Percentiles rank a stretch among this genome's conserved stretches.
These are phyloP conservation scores for Canariomyces notabilis DNA, from an alignment of 2,329 filamentous ascomycete species.

Conservation along the genomic window DNA sequence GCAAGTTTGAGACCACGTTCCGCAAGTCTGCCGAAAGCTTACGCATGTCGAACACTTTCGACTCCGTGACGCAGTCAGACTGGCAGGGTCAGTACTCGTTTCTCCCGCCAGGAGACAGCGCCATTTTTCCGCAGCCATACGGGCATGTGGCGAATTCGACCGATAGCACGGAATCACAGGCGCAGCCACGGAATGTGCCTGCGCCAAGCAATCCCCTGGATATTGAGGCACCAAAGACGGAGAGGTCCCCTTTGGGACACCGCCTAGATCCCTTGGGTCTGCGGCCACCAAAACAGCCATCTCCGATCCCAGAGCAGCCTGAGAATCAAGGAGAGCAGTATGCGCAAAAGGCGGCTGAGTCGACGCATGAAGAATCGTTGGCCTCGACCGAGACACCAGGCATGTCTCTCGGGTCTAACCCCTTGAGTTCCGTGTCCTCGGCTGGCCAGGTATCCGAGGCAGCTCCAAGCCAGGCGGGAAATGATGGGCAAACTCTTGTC, in stretches of 20 bases:
- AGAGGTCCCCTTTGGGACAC: slow-evolving; percentile 33
- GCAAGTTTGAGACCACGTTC: slow-evolving; percentile 46
- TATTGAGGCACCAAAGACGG: slow-evolving; percentile 59
- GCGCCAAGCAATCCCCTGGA: slow-evolving; percentile 46
- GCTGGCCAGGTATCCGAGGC: slow-evolving; percentile 32
- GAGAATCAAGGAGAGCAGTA: slow-evolving; percentile 32
- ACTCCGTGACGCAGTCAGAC: slow-evolving; percentile 49
- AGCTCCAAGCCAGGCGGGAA: slow-evolving; percentile 31
- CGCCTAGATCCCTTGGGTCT: slow-evolving; percentile 39
- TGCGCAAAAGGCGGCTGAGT: slow-evolving; percentile 34
- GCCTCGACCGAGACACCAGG: slow-evolving; percentile 36
- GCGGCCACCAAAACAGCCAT: slow-evolving; percentile 37
- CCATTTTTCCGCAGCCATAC: slow-evolving; percentile 42
- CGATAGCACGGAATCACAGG: slow-evolving; percentile 34
- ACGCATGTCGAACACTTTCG: slow-evolving; percentile 56
- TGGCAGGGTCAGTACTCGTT: slow-evolving; percentile 54
- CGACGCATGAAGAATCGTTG: slow-evolving; percentile 36
- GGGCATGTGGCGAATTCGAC: slow-evolving; percentile 36
- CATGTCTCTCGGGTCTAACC: slow-evolving; percentile 37
- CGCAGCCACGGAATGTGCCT: slow-evolving; percentile 36
- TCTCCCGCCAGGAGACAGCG: slow-evolving; percentile 41
- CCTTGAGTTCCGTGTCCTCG: slow-evolving; percentile 37
- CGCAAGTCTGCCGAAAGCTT: slow-evolving; percentile 40
- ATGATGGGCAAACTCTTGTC: slow-evolving; percentile 35
- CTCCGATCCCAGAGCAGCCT: slow-evolving; percentile 34